Evolutionary conservation across 495 filamentous ascomycete genomes (phyloP), one percentile per base, ranked within the genome.

Genomic region (Astrothelium subdiscretum): DNA sequence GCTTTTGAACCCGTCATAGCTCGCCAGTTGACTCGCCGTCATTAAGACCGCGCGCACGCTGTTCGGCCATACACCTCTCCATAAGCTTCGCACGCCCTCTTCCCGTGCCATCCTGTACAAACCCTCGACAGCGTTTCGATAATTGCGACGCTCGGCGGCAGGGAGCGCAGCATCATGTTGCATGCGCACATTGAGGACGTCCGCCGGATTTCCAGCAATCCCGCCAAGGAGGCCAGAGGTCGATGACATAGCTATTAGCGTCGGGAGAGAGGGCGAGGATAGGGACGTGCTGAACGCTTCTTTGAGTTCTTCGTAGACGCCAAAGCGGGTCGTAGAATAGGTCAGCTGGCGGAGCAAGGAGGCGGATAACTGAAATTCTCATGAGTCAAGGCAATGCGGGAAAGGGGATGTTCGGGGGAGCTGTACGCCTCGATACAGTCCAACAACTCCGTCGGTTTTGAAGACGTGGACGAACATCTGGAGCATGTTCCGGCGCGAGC

Each of bases 181-280:
- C 94, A 98, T 98, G 66, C 94, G 91, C 44, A 98, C 94, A 75
- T 98, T 98, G 62, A 97, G 80, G 12, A 98, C 88, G 71, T 98
- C 94, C 62, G 92, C 92, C 0, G 91, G 89, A 74, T 97, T 97
- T 62, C 94, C 94, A 12, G 89, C 88, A 8, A 96, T 72, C 27
- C 94, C 94, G 62, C 94, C 94, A 3, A 96, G 75, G 73, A 96
- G 87, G 54, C 94, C 94, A 1, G 94, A 95, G 22, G 81, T 78
- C 13, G 83, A 86, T 60, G 92, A 87, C 70, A 97, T 88, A 64
- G 80, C 86, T 65, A 97, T 77, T 1, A 98, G 83, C 22, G 84
- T 79, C 1, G 84, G 76, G 54, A 96, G 79, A 2, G 87, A 83
- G 0, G 88, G 84, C 59, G 72, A 71, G 8, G 69, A 74, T 13